Percentiles rank a stretch among this genome's conserved stretches.
Evolutionary conservation across 495 filamentous ascomycete species (phyloP).

Genomic region (Evernia prunastri): DNA sequence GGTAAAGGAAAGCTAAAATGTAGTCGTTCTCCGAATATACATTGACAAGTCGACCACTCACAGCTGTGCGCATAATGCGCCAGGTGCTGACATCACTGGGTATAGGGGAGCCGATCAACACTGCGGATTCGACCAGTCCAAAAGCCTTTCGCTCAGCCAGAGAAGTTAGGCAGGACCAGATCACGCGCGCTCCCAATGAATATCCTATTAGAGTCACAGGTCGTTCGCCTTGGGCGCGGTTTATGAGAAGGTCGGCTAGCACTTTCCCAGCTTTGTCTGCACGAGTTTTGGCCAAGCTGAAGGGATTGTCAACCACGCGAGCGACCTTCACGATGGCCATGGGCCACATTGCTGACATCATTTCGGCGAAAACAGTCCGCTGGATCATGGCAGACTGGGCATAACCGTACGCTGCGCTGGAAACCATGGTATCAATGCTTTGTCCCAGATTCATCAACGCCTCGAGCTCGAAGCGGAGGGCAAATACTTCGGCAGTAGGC

Average conservation of each 20-base stretch:
- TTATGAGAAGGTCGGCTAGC: conserved; percentile 82
- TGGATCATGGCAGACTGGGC: conserved; percentile 73
- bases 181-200: conserved; percentile 81
- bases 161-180: conserved; percentile 71
- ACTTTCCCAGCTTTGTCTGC: conserved; percentile 82
- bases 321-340: conserved; percentile 69
- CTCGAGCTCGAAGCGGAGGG: conserved; percentile 76
- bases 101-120: conserved; percentile 76
- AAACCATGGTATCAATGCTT: conserved; percentile 65
- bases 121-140: conserved; percentile 76
- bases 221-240: conserved; percentile 80
- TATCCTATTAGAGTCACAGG: conserved; percentile 85
- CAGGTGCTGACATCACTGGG: conserved; percentile 61
- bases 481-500: conserved; percentile 67
- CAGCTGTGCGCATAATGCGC: conserved; percentile 62
- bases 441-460: conserved; percentile 69
- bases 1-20: conserved; percentile 70
- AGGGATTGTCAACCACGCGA: conserved; percentile 82
- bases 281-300: conserved; percentile 71
- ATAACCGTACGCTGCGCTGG: conserved; percentile 66
- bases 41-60: conserved; percentile 67
- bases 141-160: conserved; percentile 74
- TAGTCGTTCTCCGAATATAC: conserved; percentile 73
- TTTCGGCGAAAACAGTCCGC: conserved; percentile 66
- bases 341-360: conserved; percentile 72